A percentile compares a stretch with the other conserved stretches of the same genome.
Evolutionary conservation across 768 basidiomycete genomes (phyloP).

Genomic region (Leccinum pellstonianum): DNA sequence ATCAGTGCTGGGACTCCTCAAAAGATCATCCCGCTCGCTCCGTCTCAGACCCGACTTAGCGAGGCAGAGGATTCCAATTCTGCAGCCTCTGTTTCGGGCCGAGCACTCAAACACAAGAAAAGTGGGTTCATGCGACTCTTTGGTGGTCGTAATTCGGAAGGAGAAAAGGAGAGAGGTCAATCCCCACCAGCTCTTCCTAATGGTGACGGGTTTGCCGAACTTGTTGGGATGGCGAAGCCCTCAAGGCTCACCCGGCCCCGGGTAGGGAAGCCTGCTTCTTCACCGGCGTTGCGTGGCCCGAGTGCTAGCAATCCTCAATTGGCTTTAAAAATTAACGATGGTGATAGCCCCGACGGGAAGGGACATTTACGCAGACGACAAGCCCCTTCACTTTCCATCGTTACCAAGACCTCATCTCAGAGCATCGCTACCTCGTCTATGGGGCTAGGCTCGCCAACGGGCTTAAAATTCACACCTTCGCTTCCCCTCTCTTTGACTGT

Average conservation of each 20-base stretch:
- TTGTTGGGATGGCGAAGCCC: conserved; percentile 30
- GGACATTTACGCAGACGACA: conserved; percentile 27
- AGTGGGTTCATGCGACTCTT: conserved; percentile 82
- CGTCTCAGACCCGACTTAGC: conserved; percentile 37
- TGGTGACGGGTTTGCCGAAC: conserved; percentile 37
- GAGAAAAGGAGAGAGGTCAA: conserved; percentile 36
- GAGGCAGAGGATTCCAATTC: conserved; percentile 43
- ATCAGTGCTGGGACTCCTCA: conserved; percentile 59
- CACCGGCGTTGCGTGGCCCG: conserved; percentile 34
- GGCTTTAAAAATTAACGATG: conserved; percentile 7
- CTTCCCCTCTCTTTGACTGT: conserved; percentile 17
- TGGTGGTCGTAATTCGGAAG: conserved; percentile 42
- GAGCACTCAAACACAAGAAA: conserved; percentile 69
- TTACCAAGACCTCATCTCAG: conserved; percentile 24
- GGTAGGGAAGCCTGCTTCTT: conserved; percentile 43
- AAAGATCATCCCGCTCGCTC: conserved; percentile 36
- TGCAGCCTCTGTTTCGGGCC: conserved; percentile 33
- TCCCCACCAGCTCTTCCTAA: conserved; percentile 60
- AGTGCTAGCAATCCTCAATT: conserved; percentile 16
- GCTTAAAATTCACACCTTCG: conserved; percentile 12
- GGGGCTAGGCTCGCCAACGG: conserved; percentile 13
- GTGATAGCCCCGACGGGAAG: conserved; percentile 22
- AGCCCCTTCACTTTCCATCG: conserved; percentile 31
- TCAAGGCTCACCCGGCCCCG: conserved; percentile 31
- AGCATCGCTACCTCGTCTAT: conserved; percentile 11